Base-by-base conservation (phyloP, 331 rosid genomes). In the Pyracantha coccinea region DNA sequence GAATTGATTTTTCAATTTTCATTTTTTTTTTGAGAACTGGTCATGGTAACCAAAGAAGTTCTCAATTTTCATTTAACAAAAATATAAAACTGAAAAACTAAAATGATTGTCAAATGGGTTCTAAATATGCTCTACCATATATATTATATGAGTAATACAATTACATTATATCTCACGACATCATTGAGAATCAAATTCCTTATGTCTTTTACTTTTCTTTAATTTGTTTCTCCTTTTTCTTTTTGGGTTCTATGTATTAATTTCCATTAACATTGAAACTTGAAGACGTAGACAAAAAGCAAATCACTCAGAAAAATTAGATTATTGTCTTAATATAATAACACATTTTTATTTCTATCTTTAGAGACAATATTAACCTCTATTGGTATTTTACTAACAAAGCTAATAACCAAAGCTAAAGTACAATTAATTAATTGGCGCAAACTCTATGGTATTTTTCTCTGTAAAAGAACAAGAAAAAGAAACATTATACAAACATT, bases 361-460 rank as follows among this genome's bases (percentile, higher is more conserved):
- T 76, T 71, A 71, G 68, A 73, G 68, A 54, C 24, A 3, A 24
- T 66, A 69, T 61, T 77, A 73, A 65, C 74, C 74, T 35, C 47
- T 31, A 66, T 69, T 31, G 35, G 71, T 71, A 74, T 50, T 62
- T 69, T 61, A 60, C 66, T 69, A 70, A 64, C 27, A 79, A 85
- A 70, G 66, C 63, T 59, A 75, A 73, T 73, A 80, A 66, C 32
- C 68, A 71, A 75, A 79, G n/a, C 4, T 52, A 52, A 38, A 10
- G 78, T 82, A 79, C 73, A 70, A 72, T 45, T 69, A 79, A 72
- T 32, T 58, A 50, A 68, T 72, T 85, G 78, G 87, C 87, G 82
- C 85, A 85, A 85, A 87, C 85, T 78, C 87, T 80, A 78, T 82
- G 86, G 86, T 85, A 85, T 84, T 75, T 80, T 68, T 81, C 74